Evolutionary conservation across 73 alveolate genomes (phyloP).

Genomic region (Effrenium voratum): DNA sequence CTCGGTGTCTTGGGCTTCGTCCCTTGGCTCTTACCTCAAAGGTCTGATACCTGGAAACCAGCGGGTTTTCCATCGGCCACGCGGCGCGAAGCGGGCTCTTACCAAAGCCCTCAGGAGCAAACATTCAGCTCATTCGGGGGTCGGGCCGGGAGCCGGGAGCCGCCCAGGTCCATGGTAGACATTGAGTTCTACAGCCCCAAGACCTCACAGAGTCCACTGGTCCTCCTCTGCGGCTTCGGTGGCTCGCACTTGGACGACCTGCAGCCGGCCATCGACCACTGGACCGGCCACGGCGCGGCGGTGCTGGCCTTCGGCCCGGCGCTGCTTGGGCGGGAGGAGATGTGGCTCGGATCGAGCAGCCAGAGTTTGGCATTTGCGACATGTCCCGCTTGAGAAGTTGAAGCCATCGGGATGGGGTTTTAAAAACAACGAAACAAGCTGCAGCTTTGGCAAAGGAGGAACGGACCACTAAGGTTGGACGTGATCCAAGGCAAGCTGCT

Average conservation of each 20-base stretch:
- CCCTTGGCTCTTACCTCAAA: no score
- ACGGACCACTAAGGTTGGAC: background rate
- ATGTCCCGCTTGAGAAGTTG: background rate
- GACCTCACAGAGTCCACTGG: conserved; percentile 30
- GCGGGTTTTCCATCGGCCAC: no score
- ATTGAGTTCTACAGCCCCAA: conserved; percentile 1
- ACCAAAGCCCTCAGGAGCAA: no score
- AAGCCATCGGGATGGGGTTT: background rate
- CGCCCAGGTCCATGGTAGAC: conserved; percentile 79
- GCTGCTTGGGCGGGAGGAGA: conserved; percentile 46
- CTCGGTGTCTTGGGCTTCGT: conserved; percentile 79
- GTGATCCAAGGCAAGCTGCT: conserved; percentile 7
- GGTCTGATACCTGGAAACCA: no score
- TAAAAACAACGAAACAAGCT: no score
- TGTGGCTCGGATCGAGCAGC: background rate
- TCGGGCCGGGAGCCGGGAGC: no score
- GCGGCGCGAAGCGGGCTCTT: no score
- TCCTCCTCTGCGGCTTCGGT: conserved; percentile 71
- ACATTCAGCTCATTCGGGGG: no score
- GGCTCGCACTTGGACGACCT: conserved; percentile 81
- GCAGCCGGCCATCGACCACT: conserved; percentile 85
- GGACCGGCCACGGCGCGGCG: conserved; percentile 43
- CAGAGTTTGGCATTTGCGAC: no score
- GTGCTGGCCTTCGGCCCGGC: conserved; percentile 85
- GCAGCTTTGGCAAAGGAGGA: background rate